These are phyloP conservation scores for Yamadazyma kitorensis DNA, from an alignment of 805 yeast genomes.

Conservation along the genomic window DNA sequence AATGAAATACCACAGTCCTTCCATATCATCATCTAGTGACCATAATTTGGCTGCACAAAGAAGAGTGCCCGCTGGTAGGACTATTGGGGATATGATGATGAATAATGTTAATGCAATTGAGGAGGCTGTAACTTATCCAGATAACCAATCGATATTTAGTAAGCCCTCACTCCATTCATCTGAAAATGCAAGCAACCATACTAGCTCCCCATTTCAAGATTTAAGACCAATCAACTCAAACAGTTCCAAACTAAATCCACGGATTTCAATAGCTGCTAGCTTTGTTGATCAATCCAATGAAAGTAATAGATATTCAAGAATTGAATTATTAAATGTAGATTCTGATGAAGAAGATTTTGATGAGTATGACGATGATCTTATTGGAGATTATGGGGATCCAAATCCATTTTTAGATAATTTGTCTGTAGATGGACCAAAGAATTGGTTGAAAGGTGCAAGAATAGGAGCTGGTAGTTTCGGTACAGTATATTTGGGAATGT, in stretches of 20 bases:
- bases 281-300: constrained; percentile 21
- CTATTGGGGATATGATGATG: constrained; percentile 63
- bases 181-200: background rate
- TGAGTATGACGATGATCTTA: constrained; percentile 40
- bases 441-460: constrained; percentile 91
- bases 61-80: constrained; percentile 28
- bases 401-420: constrained; percentile 9
- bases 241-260: constrained; percentile 13
- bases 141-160: constrained; percentile 25
- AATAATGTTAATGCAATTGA: constrained; percentile 57
- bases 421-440: constrained; percentile 45
- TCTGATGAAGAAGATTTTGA: constrained; percentile 31
- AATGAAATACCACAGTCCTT: constrained; percentile 12
- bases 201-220: constrained; percentile 16
- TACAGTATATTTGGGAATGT: constrained; percentile 87
- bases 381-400: constrained; percentile 21
- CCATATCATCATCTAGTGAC: constrained; percentile 15
- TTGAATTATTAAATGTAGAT: constrained; percentile 45
- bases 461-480: constrained; percentile 97
- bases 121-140: constrained; percentile 32
- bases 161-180: constrained; percentile 22
- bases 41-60: constrained; percentile 10
- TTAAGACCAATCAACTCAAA: constrained; percentile 10
- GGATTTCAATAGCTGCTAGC: constrained; percentile 28
- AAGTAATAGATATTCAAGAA: constrained; percentile 39